These are phyloP conservation scores for Incumbomyces lentus DNA, from an alignment of 2,329 filamentous ascomycete genomes.

Conservation along the genomic window DNA sequence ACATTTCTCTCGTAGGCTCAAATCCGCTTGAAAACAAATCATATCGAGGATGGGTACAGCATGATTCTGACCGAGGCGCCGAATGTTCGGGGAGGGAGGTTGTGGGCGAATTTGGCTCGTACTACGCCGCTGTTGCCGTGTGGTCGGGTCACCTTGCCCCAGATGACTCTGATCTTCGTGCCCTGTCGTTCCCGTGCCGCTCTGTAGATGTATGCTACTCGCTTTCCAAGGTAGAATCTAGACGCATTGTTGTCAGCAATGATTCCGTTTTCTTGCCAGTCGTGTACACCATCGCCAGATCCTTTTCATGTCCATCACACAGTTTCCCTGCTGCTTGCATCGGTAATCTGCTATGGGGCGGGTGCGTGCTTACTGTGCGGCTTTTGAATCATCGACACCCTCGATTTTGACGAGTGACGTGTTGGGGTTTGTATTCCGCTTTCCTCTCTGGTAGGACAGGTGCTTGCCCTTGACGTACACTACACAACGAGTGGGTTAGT, in stretches of 20 bases:
- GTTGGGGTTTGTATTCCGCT: slow-evolving; percentile 81
- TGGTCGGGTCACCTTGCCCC: slow-evolving; percentile 93
- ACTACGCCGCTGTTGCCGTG: slow-evolving; percentile 98
- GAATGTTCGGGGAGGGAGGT: slow-evolving; percentile 94
- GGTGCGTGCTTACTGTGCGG: slow-evolving; percentile 59
- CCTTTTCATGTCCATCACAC: no score
- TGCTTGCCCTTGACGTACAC: slow-evolving; percentile 96
- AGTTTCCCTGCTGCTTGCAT: background rate
- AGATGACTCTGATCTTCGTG: slow-evolving; percentile 98
- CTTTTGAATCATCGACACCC: slow-evolving; percentile 83
- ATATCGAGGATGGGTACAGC: slow-evolving; percentile 97
- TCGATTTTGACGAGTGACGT: slow-evolving; percentile 96
- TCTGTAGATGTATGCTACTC: slow-evolving; percentile 97
- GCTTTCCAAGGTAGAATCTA: slow-evolving; percentile 95
- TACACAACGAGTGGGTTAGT: slow-evolving; percentile 32
- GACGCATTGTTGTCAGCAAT: slow-evolving; percentile 7
- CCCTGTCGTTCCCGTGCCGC: slow-evolving; percentile 89
- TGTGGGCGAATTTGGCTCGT: slow-evolving; percentile 91
- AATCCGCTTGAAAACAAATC: slow-evolving; percentile 31
- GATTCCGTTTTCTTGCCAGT: background rate
- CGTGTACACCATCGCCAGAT: slow-evolving; percentile 3
- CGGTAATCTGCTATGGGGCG: slow-evolving; percentile 2
- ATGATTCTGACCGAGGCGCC: slow-evolving; percentile 92
- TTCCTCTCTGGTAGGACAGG: slow-evolving; percentile 93
- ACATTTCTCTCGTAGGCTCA: no score